Evolutionary conservation across 257 asterid genomes (phyloP).

Genomic region (Primulina tabacum): DNA sequence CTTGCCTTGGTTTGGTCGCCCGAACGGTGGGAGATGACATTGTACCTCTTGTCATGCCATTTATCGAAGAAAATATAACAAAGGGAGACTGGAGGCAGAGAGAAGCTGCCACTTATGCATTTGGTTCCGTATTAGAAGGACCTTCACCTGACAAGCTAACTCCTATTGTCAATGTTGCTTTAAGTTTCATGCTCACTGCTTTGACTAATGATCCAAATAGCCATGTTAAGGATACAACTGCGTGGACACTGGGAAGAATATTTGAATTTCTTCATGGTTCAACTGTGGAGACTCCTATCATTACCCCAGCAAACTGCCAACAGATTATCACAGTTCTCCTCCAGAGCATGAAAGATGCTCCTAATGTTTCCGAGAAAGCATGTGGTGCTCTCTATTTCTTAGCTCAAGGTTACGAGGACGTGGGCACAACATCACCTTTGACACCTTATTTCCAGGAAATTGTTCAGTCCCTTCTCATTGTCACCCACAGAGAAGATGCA

Average conservation of each 20-base stretch:
- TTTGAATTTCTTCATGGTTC: slow-evolving; percentile 61
- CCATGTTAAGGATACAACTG: slow-evolving; percentile 62
- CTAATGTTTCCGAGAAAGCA: slow-evolving; percentile 82
- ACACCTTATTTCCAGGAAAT: slow-evolving; percentile 81
- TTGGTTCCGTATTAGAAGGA: slow-evolving; percentile 63
- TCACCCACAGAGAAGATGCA: slow-evolving; percentile 77
- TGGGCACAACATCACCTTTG: slow-evolving; percentile 58
- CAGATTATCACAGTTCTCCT: slow-evolving; percentile 74
- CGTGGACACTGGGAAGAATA: slow-evolving; percentile 60
- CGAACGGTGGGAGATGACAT: slow-evolving; percentile 61
- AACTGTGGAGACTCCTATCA: slow-evolving; percentile 55
- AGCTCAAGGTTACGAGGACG: slow-evolving; percentile 72
- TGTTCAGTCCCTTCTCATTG: slow-evolving; percentile 63
- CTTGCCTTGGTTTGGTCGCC: slow-evolving; percentile 67
- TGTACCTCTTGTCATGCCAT: slow-evolving; percentile 57
- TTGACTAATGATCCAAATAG: slow-evolving; percentile 53
- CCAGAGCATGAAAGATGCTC: slow-evolving; percentile 81
- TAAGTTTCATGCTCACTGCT: slow-evolving; percentile 56
- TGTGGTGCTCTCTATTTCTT: slow-evolving; percentile 85
- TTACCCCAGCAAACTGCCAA: slow-evolving; percentile 67
- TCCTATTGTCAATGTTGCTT: slow-evolving; percentile 53
- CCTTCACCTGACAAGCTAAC: slow-evolving; percentile 52
- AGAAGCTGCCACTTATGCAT: slow-evolving; percentile 64
- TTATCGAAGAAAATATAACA: slow-evolving; percentile 48
- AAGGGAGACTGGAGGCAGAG: slow-evolving; percentile 70